Base-by-base conservation (phyloP, 768 basidiomycete species). In the Mycena floridula region DNA sequence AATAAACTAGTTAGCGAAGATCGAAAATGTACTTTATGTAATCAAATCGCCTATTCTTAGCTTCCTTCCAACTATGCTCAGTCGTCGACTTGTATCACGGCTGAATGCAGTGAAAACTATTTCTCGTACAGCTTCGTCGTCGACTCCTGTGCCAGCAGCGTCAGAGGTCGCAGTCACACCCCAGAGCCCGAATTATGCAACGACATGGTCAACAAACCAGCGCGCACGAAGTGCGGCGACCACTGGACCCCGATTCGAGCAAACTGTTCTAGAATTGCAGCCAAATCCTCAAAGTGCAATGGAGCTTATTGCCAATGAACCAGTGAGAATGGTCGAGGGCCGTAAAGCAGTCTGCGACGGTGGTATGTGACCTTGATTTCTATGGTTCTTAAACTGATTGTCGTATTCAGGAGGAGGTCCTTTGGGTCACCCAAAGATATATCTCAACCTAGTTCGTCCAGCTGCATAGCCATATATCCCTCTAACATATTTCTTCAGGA, bases 371-470 rank as follows among this genome's bases (percentile, higher is more conserved):
- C 25, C 35, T n/a, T 40, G 21, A 20, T 21, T 18, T 24, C 24
- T 43, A 16, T 45, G 32, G 4, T 18, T 40, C 27, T 37, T 44
- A 42, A 35, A 47, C 28, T 37, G 32, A 25, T 45, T 42, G n/a
- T 35, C 5, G 40, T 40, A 16, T 41, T 1, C 60, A 98, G 95
- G 95, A 65, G 85, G 82, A 60, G 96, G 95, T 9, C 79, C 96
- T 35, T 76, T 99, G 23, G 96, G 96, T 20, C 96, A 99, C 61
- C 96, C 96, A 5, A 94, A 92, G 71, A 82, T 98, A 48, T 98
- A 79, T 59, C 92, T 99, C 63, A 98, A 98, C 69, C 63, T 99
- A 60, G 93, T 92, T 54, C 48, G 87, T 68, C n/a, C n/a, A n/a
- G n/a, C n/a, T n/a, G n/a, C n/a, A n/a, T n/a, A n/a, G n/a, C n/a